Percentiles rank a stretch among this genome's conserved stretches.
Evolutionary conservation across 805 yeast genomes (phyloP).

Genomic region (Yarrowia osloensis): DNA sequence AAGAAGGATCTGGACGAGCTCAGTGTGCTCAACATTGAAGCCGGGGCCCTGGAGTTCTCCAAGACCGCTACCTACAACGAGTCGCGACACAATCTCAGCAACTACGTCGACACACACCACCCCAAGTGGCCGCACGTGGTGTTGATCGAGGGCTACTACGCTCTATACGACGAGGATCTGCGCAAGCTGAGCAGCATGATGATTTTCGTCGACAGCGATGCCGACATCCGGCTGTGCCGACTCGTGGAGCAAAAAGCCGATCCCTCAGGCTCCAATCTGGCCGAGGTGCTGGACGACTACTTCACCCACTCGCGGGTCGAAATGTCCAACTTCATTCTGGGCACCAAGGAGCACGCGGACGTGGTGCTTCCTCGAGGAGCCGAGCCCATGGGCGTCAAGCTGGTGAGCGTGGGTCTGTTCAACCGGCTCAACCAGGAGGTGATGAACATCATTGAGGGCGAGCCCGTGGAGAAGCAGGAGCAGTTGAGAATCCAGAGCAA

Average conservation of each 20-base stretch:
- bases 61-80: background rate
- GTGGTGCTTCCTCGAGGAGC: conserved; percentile 73
- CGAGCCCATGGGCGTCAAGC: conserved; percentile 55
- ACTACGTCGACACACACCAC: conserved; percentile 34
- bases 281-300: conserved; percentile 48
- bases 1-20: conserved; percentile 33
- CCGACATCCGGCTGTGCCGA: conserved; percentile 80
- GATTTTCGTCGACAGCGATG: conserved; percentile 79
- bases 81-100: conserved; percentile 40
- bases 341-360: conserved; percentile 73
- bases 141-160: conserved; percentile 77
- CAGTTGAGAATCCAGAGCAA: conserved; percentile 18
- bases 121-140: conserved; percentile 36
- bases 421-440: conserved; percentile 38
- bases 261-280: conserved; percentile 37
- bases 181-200: conserved; percentile 61
- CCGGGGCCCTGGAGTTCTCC: conserved; percentile 10
- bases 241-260: conserved; percentile 44
- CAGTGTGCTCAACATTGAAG: background rate
- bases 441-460: conserved; percentile 27
- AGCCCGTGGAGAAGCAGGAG: conserved; percentile 22
- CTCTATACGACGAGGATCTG: conserved; percentile 63
- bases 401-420: conserved; percentile 65
- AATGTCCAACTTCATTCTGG: conserved; percentile 60
- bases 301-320: conserved; percentile 62